Evolutionary conservation across 306 rosid genomes (phyloP).

Genomic region (Mimosa bimucronata): DNA sequence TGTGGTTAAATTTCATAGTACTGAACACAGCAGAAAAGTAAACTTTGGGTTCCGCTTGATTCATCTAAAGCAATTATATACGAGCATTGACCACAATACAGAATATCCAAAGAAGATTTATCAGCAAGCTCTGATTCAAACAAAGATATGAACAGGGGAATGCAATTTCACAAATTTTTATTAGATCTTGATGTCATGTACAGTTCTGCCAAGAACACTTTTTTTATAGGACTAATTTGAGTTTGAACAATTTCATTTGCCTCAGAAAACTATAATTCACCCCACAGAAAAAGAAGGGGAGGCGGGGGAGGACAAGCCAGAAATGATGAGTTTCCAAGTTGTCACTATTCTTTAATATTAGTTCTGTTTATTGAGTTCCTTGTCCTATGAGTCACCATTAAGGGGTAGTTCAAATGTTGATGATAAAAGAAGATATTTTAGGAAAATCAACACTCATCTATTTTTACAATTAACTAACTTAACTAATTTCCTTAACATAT

Average conservation of each 20-base stretch:
- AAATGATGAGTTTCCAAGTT: neutral
- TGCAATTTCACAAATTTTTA: neutral
- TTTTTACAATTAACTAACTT: no score
- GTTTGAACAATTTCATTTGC: neutral
- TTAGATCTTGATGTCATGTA: neutral
- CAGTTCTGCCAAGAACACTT: conserved; percentile 19
- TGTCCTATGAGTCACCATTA: no score
- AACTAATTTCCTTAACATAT: no score
- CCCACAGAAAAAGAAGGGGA: neutral
- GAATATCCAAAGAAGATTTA: neutral
- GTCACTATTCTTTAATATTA: neutral
- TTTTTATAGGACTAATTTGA: neutral
- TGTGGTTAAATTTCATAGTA: conserved; percentile 1
- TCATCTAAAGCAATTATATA: neutral
- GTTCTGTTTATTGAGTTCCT: neutral
- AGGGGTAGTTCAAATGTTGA: no score
- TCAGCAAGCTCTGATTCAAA: neutral
- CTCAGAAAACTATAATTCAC: neutral
- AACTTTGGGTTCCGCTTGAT: neutral
- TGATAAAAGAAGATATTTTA: no score
- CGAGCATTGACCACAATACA: neutral
- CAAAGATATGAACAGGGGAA: neutral
- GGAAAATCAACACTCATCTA: no score
- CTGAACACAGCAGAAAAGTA: neutral
- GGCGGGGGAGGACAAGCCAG: no score